These are phyloP conservation scores for Diplodia sapinea DNA, from an alignment of 2,329 filamentous ascomycete species.

Conservation along the genomic window DNA sequence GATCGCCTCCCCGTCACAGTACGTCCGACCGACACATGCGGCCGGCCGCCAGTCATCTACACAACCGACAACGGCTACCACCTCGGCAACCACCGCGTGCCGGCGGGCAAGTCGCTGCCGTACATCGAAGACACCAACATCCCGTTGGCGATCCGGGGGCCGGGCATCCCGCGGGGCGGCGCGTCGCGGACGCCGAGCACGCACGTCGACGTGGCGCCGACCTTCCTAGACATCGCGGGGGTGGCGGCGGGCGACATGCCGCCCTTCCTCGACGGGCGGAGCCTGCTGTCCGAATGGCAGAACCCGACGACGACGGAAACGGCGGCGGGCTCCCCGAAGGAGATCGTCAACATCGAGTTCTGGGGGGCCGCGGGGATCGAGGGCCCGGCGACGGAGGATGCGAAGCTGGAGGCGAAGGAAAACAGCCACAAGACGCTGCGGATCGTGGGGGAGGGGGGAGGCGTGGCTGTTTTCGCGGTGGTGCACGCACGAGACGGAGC, in stretches of 20 bases:
- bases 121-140: slow-evolving; percentile 44
- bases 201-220: slow-evolving; percentile 41
- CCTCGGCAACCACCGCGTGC: slow-evolving; percentile 37
- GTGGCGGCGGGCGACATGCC: slow-evolving; percentile 34
- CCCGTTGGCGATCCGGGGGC: slow-evolving; percentile 42
- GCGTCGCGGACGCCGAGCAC: slow-evolving; percentile 37
- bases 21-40: too few relatives aligned
- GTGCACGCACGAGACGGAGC: slow-evolving; percentile 42
- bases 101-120: slow-evolving; percentile 38
- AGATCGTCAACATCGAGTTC: slow-evolving; percentile 32
- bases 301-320: slow-evolving; percentile 18
- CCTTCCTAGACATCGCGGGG: slow-evolving; percentile 41
- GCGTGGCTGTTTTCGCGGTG: slow-evolving; percentile 40
- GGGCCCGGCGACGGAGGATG: slow-evolving; percentile 24
- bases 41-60: slow-evolving; percentile 34
- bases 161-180: slow-evolving; percentile 36
- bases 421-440: slow-evolving; percentile 35
- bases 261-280: slow-evolving; percentile 41
- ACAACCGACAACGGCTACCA: slow-evolving; percentile 43
- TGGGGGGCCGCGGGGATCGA: slow-evolving; percentile 27
- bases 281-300: slow-evolving; percentile 42
- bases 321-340: slow-evolving; percentile 26
- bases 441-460: slow-evolving; percentile 36
- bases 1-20: too few relatives aligned
- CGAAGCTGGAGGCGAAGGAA: slow-evolving; percentile 29